Evolutionary conservation across 2,329 filamentous ascomycete genomes (phyloP), one percentile per base, ranked within the genome.

Genomic region (Aspergillus quadrilineatus): DNA sequence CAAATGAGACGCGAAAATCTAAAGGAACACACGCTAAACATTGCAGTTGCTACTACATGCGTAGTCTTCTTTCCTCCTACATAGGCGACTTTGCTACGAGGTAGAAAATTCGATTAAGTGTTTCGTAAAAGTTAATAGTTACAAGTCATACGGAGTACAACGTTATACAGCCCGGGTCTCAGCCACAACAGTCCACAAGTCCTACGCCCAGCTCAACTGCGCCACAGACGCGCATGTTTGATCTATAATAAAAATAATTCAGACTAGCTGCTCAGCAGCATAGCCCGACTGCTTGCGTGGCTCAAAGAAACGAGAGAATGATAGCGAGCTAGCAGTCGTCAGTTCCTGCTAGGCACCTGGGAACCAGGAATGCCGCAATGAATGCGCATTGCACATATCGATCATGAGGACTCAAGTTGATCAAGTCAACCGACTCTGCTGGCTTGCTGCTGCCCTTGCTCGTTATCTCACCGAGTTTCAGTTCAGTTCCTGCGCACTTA

Each of bases 401-500:
- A 37, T 37, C 8, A 37, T 12, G 34, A 37, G 34, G 14, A 37
- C 12, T 34, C 32, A 37, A 37, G 10, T 37, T 14, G 34, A 37
- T 14, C 34, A 14, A 37, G 22, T 14, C 34, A 14, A 37, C 34
- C 34, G 12, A 44, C 50, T 37, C 42, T 14, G 28, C 30, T 45
- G 41, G 41, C 53, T 56, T 26, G 47, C 39, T 15, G 6, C 47
- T 44, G 28, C 29, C 17, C 43, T 17, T 29, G 52, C 37, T 42
- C 52, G 6, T 43, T 22, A 22, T 22, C 22, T 22, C 51, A 32
- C 28, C 26, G 12, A 43, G 22, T 22, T 17, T 41, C 12, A 22
- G n/a, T 42, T 22, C n/a, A 46, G 44, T 45, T 53, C 45, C 55
- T 57, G 50, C 45, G 37, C 45, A 53, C 55, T 57, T 53, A 57